These are phyloP conservation scores for Colletotrichum chlorophyti DNA, from an alignment of 2,329 filamentous ascomycete genomes.

Conservation along the genomic window DNA sequence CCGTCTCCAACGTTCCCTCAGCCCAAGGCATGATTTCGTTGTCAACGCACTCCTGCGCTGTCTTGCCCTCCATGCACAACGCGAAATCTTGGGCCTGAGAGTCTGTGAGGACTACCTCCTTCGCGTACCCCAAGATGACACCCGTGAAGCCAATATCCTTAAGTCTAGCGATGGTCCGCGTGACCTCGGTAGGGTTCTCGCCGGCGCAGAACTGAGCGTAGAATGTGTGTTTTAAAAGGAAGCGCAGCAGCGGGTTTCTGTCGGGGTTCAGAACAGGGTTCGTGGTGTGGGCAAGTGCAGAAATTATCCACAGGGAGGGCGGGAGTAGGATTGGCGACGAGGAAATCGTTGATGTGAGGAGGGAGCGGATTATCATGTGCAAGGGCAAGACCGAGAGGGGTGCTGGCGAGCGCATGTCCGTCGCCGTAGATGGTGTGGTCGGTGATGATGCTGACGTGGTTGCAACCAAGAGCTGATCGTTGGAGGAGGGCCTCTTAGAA, in stretches of 20 bases:
- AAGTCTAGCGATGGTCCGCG: conserved; percentile 67
- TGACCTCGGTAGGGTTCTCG: conserved; percentile 73
- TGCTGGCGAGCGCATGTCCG: conserved; percentile 27
- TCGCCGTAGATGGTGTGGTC: background rate
- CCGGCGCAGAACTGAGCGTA: conserved; percentile 93
- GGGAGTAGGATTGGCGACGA: conserved; percentile 73
- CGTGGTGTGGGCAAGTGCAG: conserved; percentile 72
- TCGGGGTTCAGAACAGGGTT: conserved; percentile 75
- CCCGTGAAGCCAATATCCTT: conserved; percentile 81
- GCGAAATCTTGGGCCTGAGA: conserved; percentile 54
- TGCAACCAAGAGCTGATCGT: conserved; percentile 26
- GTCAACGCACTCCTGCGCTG: conserved; percentile 54
- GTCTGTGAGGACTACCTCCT: conserved; percentile 76
- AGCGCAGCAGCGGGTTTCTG: conserved; percentile 73
- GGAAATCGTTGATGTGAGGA: conserved; percentile 73
- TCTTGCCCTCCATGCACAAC: conserved; percentile 51
- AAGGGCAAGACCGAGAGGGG: conserved; percentile 73
- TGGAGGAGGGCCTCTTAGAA: conserved; percentile 30
- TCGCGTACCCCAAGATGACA: conserved; percentile 84
- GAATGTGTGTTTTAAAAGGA: conserved; percentile 79
- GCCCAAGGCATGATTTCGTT: conserved; percentile 75
- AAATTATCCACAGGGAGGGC: conserved; percentile 74
- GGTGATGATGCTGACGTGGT: background rate
- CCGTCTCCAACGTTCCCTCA: conserved; percentile 75
- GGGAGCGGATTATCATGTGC: conserved; percentile 70